Evolutionary conservation across 768 basidiomycete species (phyloP).

Genomic region (Russula abietina): DNA sequence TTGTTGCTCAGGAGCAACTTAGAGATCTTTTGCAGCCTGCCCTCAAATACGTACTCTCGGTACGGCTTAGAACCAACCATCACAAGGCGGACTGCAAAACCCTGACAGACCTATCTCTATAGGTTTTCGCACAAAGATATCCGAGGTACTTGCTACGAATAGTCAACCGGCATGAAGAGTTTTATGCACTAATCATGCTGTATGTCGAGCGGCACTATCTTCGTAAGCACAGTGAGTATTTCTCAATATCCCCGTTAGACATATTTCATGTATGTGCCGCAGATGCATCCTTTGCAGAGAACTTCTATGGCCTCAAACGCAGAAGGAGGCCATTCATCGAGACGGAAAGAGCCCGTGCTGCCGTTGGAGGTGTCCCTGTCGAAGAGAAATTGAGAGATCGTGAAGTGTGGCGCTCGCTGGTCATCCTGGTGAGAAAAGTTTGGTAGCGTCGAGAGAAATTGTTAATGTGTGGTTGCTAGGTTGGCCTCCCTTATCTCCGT

Average conservation of each 20-base stretch:
- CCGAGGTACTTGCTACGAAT: slow-evolving; percentile 88
- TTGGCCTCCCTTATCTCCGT: slow-evolving; percentile 83
- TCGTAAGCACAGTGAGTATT: slow-evolving; percentile 65
- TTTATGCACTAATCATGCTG: slow-evolving; percentile 85
- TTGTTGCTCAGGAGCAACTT: slow-evolving; percentile 90
- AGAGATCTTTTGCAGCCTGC: slow-evolving; percentile 90
- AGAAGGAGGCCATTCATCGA: slow-evolving; percentile 66
- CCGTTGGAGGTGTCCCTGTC: slow-evolving; percentile 56
- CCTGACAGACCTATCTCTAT: background rate
- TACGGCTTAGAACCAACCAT: slow-evolving; percentile 36
- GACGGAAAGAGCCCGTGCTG: slow-evolving; percentile 58
- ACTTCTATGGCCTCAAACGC: slow-evolving; percentile 91
- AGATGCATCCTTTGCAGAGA: slow-evolving; percentile 94
- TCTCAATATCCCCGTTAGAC: background rate
- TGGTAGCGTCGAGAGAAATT: background rate
- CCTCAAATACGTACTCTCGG: slow-evolving; percentile 87
- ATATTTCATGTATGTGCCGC: slow-evolving; percentile 3
- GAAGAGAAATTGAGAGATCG: slow-evolving; percentile 59
- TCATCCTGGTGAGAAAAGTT: slow-evolving; percentile 62
- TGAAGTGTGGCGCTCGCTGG: slow-evolving; percentile 71
- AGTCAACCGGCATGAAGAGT: slow-evolving; percentile 94
- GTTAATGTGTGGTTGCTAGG: slow-evolving; percentile 39
- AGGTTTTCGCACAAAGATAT: slow-evolving; percentile 94
- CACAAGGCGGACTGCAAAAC: background rate
- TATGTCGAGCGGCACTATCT: slow-evolving; percentile 90